Percentiles rank a stretch among this genome's conserved stretches.
Evolutionary conservation across 1,284 basidiomycete genomes (phyloP).

Genomic region (Mycosarcoma maydis): DNA sequence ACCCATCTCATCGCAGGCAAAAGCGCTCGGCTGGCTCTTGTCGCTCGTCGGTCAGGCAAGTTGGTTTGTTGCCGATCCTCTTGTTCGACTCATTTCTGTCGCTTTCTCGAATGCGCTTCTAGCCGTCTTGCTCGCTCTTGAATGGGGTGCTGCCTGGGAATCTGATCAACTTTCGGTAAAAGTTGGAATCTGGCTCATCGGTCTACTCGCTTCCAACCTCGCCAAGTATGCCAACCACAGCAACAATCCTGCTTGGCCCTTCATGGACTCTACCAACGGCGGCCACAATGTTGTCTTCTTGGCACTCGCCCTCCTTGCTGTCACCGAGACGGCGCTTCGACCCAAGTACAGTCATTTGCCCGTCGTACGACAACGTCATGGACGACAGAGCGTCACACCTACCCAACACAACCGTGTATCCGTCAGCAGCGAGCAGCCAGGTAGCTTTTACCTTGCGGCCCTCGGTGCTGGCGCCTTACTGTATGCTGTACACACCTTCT

Average conservation of each 20-base stretch:
- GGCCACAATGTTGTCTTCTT: conserved; percentile 52
- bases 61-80: conserved; percentile 41
- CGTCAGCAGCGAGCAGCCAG: not conserved
- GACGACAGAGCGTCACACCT: not conserved
- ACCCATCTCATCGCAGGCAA: conserved; percentile 21
- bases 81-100: conserved; percentile 40
- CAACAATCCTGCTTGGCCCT: conserved; percentile 64
- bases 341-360: conserved; percentile 27
- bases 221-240: conserved; percentile 63
- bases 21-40: conserved; percentile 36
- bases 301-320: conserved; percentile 29
- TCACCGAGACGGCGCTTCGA: conserved; percentile 26
- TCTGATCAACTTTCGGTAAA: conserved; percentile 38
- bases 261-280: conserved; percentile 59
- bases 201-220: conserved; percentile 48
- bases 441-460: conserved; percentile 36
- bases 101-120: conserved; percentile 43
- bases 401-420: not conserved
- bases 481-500: conserved; percentile 74
- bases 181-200: conserved; percentile 51
- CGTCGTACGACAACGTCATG: conserved; percentile 18
- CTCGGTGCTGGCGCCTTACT: conserved; percentile 54
- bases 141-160: conserved; percentile 61
- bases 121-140: conserved; percentile 46
- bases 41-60: conserved; percentile 42